Percentiles rank a stretch among this genome's conserved stretches.
These are phyloP conservation scores for Crassisporium funariophilum DNA, from an alignment of 768 basidiomycete species.

Conservation along the genomic window DNA sequence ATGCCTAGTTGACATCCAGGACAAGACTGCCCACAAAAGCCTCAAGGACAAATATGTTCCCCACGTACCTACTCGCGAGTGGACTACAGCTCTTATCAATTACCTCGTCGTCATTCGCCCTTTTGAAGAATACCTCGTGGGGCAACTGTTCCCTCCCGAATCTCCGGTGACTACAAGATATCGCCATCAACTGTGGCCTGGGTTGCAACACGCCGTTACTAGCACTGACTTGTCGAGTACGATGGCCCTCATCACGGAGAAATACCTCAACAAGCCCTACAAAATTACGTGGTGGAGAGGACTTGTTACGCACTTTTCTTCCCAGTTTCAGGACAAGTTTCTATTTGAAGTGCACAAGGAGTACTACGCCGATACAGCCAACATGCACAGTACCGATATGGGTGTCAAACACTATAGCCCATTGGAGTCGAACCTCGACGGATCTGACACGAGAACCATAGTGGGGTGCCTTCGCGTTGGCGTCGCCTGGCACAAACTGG, in stretches of 20 bases:
- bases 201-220: neutral
- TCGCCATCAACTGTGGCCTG: neutral
- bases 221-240: neutral
- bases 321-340: neutral
- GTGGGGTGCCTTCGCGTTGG: neutral
- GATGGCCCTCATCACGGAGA: neutral
- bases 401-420: slow-evolving; percentile 1
- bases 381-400: slow-evolving; percentile 1
- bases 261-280: neutral
- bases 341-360: neutral
- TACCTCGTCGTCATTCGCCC: slow-evolving; percentile 3
- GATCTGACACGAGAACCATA: neutral
- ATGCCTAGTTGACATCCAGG: neutral
- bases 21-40: slow-evolving; percentile 8
- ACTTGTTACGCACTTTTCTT: neutral
- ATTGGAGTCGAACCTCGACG: neutral
- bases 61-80: slow-evolving; percentile 5
- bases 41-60: slow-evolving; percentile 1
- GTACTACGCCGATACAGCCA: slow-evolving; percentile 7
- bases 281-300: neutral
- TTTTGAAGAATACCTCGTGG: slow-evolving; percentile 5
- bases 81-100: neutral
- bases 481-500: neutral
- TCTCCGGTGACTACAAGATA: neutral
- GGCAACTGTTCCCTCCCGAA: neutral